A percentile compares a stretch with the other conserved stretches of the same genome.
phyloP scores from a whole-genome alignment of 1,139 yeast genomes.

The Blastobotrys arbuscula region DNA sequence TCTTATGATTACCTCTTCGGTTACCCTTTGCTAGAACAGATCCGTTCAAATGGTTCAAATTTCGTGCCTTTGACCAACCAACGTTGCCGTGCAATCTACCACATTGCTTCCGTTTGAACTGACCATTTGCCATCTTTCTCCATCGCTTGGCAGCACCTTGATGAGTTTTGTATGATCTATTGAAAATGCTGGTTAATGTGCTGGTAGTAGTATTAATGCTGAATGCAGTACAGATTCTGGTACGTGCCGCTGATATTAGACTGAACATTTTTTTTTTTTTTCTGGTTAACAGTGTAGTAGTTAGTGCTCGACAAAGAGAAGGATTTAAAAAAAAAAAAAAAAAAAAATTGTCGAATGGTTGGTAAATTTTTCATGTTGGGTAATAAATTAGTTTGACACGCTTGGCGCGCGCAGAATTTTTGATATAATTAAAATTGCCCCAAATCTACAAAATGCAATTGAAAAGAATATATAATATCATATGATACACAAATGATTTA shows the following conservation, averaged over 20 bases:
- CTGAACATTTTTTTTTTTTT: slow-evolving; percentile 7
- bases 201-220: neutral
- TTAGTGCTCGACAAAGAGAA: too few species aligned
- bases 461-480: neutral
- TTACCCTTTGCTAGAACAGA: slow-evolving; percentile 48
- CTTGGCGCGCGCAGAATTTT: too few species aligned
- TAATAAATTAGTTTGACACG: too few species aligned
- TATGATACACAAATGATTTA: neutral
- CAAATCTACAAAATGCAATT: slow-evolving; percentile 35
- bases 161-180: slow-evolving; percentile 39
- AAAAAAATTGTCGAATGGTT: neutral
- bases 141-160: slow-evolving; percentile 80
- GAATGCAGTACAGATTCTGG: neutral
- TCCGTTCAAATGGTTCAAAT: slow-evolving; percentile 59
- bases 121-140: slow-evolving; percentile 61
- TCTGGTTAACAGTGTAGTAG: neutral
- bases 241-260: slow-evolving; percentile 5
- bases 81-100: slow-evolving; percentile 93
- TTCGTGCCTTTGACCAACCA: slow-evolving; percentile 63
- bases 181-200: slow-evolving; percentile 6
- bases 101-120: slow-evolving; percentile 59
- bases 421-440: neutral
- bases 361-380: slow-evolving; percentile 1
- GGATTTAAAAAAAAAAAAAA: neutral
- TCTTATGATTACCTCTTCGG: slow-evolving; percentile 17